Percentiles rank a stretch among this genome's conserved stretches.
These are phyloP conservation scores for Lachnellula willkommii DNA, from an alignment of 2,329 filamentous ascomycete genomes.

Conservation along the genomic window DNA sequence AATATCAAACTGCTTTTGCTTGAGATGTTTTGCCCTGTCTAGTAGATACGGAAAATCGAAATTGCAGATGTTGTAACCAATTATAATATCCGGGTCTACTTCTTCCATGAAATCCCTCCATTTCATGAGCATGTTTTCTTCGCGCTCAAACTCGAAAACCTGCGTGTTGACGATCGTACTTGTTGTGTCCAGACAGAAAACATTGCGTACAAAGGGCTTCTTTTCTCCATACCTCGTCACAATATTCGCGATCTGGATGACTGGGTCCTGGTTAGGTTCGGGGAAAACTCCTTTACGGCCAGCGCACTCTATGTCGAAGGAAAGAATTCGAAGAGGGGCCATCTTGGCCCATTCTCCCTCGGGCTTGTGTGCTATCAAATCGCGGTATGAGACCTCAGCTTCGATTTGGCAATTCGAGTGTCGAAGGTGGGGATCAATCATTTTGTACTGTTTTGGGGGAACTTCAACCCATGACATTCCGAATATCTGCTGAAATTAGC, in stretches of 20 bases:
- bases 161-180: constrained; percentile 94
- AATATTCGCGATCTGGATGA: constrained; percentile 97
- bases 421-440: constrained; percentile 59
- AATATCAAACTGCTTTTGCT: constrained; percentile 73
- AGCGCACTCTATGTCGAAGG: constrained; percentile 98
- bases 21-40: constrained; percentile 79
- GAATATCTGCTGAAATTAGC: constrained; percentile 52
- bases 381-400: constrained; percentile 73
- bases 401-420: constrained; percentile 97
- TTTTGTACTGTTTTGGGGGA: constrained; percentile 64
- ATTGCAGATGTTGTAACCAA: constrained; percentile 97
- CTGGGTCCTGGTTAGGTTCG: constrained; percentile 82
- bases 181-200: constrained; percentile 90
- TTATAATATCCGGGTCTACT: constrained; percentile 94
- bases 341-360: constrained; percentile 98
- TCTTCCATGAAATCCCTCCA: constrained; percentile 89
- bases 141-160: constrained; percentile 73
- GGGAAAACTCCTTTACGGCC: constrained; percentile 97
- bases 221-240: constrained; percentile 92
- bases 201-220: constrained; percentile 93
- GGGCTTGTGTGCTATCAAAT: constrained; percentile 80
- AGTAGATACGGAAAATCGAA: constrained; percentile 98
- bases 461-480: constrained; percentile 98
- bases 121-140: constrained; percentile 83
- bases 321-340: constrained; percentile 85